Conservation (phyloP, 2,329 filamentous ascomycete genomes). For the Stemphylium beticola region DNA sequence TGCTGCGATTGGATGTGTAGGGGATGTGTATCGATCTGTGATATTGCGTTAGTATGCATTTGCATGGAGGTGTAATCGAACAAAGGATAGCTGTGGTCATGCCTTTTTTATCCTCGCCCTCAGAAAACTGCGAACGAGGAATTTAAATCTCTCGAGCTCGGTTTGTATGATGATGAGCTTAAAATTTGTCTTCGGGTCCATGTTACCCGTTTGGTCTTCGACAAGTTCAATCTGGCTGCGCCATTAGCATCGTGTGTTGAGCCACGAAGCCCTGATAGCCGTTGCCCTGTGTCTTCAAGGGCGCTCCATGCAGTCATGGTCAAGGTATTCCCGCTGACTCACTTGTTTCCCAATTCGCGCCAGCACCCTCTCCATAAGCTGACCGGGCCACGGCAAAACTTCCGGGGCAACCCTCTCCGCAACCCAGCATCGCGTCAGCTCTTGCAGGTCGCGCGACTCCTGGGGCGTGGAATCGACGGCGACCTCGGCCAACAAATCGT, state of each 20-base stretch:
- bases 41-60: slow-evolving; percentile 5
- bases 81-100: slow-evolving; percentile 1
- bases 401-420: slow-evolving; percentile 90
- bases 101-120: slow-evolving; percentile 88
- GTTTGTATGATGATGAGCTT: slow-evolving; percentile 94
- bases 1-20: slow-evolving; percentile 70
- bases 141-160: slow-evolving; percentile 93
- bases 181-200: slow-evolving; percentile 92
- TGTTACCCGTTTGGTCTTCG: slow-evolving; percentile 73
- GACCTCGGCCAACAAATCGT: slow-evolving; percentile 61
- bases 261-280: not conserved
- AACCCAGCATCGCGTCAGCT: slow-evolving; percentile 89
- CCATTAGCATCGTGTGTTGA: slow-evolving; percentile 21
- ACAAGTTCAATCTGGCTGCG: slow-evolving; percentile 55
- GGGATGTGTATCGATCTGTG: slow-evolving; percentile 75
- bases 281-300: not conserved
- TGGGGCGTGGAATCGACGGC: slow-evolving; percentile 55
- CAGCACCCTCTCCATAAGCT: slow-evolving; percentile 82
- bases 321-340: slow-evolving; percentile 11
- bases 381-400: slow-evolving; percentile 78
- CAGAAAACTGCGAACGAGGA: slow-evolving; percentile 81
- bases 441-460: slow-evolving; percentile 79
- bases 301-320: not conserved
- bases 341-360: slow-evolving; percentile 55
- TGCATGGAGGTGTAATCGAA: not conserved